Evolutionary conservation across 2,329 filamentous ascomycete species (phyloP), one percentile per base, ranked within the genome.

Genomic region (Colletotrichum tropicicola): DNA sequence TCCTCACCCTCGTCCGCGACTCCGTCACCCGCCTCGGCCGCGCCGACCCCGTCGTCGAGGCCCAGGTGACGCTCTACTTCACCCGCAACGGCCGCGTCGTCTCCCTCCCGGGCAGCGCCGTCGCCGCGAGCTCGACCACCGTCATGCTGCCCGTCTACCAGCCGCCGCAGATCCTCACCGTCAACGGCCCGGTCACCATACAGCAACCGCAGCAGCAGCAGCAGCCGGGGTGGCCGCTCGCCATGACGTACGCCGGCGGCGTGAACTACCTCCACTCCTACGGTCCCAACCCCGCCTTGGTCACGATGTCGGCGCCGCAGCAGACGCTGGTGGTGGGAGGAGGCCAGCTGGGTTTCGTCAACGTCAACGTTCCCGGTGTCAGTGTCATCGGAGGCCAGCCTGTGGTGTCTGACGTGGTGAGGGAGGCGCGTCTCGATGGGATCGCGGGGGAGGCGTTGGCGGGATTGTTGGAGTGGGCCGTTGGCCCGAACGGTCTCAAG

Each of bases 51-150:
- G 27, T 66, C 21, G 58, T 56, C 17, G 63, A 66, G 39, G 23
- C 28, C 5, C 59, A 64, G 5, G 21, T 66, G 8, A 64, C 59
- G 15, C 59, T 66, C 2, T 66, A 64, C 30, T 66, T 51, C 43
- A 66, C 59, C 3, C 51, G 30, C 9, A 28, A 47, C 30, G 63
- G 53, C 28, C 58, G 39, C 6, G 52, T 57, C 45, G 23, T 57
- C 4, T 63, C 45, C 7, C 27, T 66, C 21, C 58, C 58, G 2
- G 59, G 58, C n/a, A 39, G 13, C 35, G 6, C 12, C 23, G 12
- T n/a, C 27, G 23, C 15, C 12, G 13, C 12, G 13, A 27, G 3
- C 17, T 17, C 19, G 4, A 32, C 30, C n/a, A 5, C 23, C 17
- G 23, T n/a, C 6, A 28, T 47, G 17, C n/a, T 61, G 6, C 49